Conservation (phyloP, 192 early-diverging fungal species). For the Coemansia sp. region DNA sequence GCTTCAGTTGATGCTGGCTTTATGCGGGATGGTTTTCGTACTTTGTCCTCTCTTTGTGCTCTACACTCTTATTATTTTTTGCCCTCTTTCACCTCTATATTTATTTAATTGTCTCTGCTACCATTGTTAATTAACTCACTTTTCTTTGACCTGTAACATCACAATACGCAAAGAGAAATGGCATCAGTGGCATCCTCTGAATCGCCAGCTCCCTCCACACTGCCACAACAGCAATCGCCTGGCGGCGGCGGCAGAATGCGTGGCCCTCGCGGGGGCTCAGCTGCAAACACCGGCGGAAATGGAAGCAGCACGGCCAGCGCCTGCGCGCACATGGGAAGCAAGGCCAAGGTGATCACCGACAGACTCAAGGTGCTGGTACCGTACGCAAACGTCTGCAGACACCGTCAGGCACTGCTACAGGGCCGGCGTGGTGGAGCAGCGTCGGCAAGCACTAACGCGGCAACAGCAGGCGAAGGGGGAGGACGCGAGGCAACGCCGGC, state of each 20-base stretch:
- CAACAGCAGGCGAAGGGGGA: slow-evolving; percentile 4
- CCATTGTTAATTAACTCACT: too few relatives aligned
- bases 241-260: not conserved
- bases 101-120: too few relatives aligned
- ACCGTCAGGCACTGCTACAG: slow-evolving; percentile 52
- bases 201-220: not conserved
- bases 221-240: not conserved
- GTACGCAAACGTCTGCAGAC: slow-evolving; percentile 46
- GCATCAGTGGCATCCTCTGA: slow-evolving; percentile 4
- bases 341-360: slow-evolving; percentile 39
- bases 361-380: slow-evolving; percentile 51
- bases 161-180: not conserved
- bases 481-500: slow-evolving; percentile 41
- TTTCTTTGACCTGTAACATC: not conserved
- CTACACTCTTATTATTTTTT: not conserved
- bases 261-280: not conserved
- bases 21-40: too few relatives aligned
- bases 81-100: not conserved
- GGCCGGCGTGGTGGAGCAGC: slow-evolving; percentile 39
- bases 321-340: slow-evolving; percentile 39
- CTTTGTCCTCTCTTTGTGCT: too few relatives aligned
- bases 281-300: not conserved
- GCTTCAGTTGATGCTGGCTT: too few relatives aligned
- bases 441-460: slow-evolving; percentile 1
- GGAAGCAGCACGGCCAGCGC: slow-evolving; percentile 10